Conservation (phyloP, 208 protist genomes). For the Wallacemonas rigidus region DNA sequence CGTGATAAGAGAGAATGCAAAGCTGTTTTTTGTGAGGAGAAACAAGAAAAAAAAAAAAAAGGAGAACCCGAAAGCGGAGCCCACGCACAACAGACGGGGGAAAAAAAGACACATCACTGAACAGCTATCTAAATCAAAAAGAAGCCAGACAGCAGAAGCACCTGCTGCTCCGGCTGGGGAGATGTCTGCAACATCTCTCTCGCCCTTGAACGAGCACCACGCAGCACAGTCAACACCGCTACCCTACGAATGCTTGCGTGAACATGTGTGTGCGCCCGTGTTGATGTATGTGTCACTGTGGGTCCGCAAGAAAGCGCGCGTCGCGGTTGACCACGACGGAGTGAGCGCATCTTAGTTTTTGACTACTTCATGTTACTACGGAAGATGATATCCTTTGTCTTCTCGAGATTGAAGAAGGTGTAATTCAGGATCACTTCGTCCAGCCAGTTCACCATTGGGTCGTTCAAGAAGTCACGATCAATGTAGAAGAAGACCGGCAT, state of each 20-base stretch:
- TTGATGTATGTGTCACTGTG: too few species aligned
- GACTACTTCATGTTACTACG: conserved; percentile 42
- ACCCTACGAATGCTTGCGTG: too few species aligned
- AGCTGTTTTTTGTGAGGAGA: conserved; percentile 8
- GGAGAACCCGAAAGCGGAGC: not conserved
- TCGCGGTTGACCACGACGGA: too few species aligned
- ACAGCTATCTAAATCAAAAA: too few species aligned
- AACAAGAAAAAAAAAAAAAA: conserved; percentile 17
- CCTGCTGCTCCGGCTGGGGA: too few species aligned
- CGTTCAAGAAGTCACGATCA: conserved; percentile 94
- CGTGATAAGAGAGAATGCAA: not conserved
- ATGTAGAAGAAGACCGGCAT: conserved; percentile 98
- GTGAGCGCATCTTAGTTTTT: not conserved
- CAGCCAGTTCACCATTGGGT: conserved; percentile 83
- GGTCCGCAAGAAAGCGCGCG: too few species aligned
- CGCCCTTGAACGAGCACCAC: too few species aligned
- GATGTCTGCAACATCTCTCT: too few species aligned
- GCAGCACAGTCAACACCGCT: too few species aligned
- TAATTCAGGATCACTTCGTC: conserved; percentile 91
- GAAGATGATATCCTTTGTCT: conserved; percentile 86
- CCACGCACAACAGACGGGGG: not conserved
- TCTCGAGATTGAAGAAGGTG: conserved; percentile 91
- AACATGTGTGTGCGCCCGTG: too few species aligned
- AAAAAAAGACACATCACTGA: conserved; percentile 7
- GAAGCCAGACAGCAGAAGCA: too few species aligned